These are phyloP conservation scores for Penicillium canescens DNA, from an alignment of 495 filamentous ascomycete genomes.

Conservation along the genomic window DNA sequence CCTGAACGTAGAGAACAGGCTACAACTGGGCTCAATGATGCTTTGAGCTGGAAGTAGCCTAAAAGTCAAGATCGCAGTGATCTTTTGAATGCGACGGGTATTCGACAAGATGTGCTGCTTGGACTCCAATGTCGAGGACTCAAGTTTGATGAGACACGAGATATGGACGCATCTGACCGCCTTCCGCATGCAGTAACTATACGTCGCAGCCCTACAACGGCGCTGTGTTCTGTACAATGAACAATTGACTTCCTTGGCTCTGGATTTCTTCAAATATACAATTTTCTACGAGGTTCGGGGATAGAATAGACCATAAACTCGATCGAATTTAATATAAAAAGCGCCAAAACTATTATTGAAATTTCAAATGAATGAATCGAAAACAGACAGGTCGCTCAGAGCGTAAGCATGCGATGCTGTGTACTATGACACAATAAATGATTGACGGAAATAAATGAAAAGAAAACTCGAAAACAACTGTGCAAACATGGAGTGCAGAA, in stretches of 20 bases:
- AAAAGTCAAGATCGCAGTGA: neutral
- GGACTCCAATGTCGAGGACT: neutral
- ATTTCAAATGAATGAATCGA: neutral
- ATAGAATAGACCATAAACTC: neutral
- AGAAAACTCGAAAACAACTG: neutral
- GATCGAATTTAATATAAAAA: neutral
- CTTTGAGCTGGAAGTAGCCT: neutral
- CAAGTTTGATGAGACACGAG: slow-evolving; percentile 2
- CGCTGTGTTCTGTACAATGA: neutral
- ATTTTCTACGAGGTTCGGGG: no score
- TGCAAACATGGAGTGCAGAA: neutral
- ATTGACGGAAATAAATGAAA: neutral
- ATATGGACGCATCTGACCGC: slow-evolving; percentile 11
- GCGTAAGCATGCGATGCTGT: slow-evolving; percentile 27
- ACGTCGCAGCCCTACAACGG: neutral
- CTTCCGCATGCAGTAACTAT: neutral
- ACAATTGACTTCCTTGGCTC: no score
- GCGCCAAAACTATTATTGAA: neutral
- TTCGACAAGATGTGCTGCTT: no score
- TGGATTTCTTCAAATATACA: no score
- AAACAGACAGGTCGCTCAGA: slow-evolving; percentile 16
- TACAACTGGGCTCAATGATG: neutral
- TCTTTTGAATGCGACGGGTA: no score
- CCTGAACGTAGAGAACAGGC: neutral
- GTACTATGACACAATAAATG: slow-evolving; percentile 14